These are phyloP conservation scores for Chlorella sp. DNA, from an alignment of 139 green algal genomes.

Conservation along the genomic window DNA sequence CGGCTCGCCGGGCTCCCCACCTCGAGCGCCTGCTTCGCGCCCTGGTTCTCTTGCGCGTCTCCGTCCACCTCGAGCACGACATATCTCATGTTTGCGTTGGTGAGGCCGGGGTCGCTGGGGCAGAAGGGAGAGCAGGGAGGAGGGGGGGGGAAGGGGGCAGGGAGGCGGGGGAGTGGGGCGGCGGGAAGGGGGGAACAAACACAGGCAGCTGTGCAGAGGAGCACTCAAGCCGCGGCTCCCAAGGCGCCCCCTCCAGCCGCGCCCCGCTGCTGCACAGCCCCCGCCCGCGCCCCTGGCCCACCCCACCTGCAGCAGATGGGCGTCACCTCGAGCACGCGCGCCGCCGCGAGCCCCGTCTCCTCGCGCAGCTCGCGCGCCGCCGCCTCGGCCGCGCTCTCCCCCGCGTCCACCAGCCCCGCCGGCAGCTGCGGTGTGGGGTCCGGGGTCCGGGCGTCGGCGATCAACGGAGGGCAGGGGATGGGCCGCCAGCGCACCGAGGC, in stretches of 20 bases:
- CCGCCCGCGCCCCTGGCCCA: too few species aligned
- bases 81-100: constrained; percentile 57
- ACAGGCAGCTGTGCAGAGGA: too few species aligned
- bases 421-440: constrained; percentile 47
- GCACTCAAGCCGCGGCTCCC: too few species aligned
- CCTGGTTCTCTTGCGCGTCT: constrained; percentile 52
- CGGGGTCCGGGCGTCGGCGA: background rate
- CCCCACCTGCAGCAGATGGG: too few species aligned
- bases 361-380: constrained; percentile 71
- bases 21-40: constrained; percentile 51
- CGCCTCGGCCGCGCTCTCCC: constrained; percentile 50
- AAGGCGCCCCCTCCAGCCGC: too few species aligned
- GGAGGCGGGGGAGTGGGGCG: too few species aligned
- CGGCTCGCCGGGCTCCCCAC: background rate
- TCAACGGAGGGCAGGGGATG: too few species aligned
- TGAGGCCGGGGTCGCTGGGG: constrained; percentile 61
- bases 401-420: constrained; percentile 64
- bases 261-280: too few species aligned
- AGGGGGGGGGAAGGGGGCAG: too few species aligned
- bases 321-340: constrained; percentile 26
- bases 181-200: too few species aligned
- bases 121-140: too few species aligned
- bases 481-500: background rate
- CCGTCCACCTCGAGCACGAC: constrained; percentile 56
- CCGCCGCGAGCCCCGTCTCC: constrained; percentile 52